Conservation (phyloP, 495 filamentous ascomycete species). For the Xanthoparmelia taractica region DNA sequence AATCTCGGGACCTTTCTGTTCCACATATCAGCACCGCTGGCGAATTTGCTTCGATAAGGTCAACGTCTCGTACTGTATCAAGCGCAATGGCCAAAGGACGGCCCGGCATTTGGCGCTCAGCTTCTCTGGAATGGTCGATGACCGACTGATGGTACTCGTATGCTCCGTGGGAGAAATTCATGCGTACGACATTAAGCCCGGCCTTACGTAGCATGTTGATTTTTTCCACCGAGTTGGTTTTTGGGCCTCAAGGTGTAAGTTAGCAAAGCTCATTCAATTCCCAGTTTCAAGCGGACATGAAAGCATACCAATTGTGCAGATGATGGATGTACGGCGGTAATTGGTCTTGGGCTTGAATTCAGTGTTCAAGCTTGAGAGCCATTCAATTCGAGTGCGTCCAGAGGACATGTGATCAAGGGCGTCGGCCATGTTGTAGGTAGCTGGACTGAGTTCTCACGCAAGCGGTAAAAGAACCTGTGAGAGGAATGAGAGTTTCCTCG, state of each 20-base stretch:
- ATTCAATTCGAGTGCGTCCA: conserved; percentile 80
- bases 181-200: conserved; percentile 96
- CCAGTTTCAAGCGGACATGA: not conserved
- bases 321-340: conserved; percentile 94
- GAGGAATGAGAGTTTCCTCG: not conserved
- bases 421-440: conserved; percentile 44
- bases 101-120: conserved; percentile 64
- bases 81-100: conserved; percentile 94
- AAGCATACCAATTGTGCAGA: conserved; percentile 84
- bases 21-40: conserved; percentile 2
- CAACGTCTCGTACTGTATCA: conserved; percentile 60
- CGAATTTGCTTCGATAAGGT: not conserved
- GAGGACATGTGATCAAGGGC: conserved; percentile 68
- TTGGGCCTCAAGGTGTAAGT: conserved; percentile 53
- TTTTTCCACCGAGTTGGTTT: conserved; percentile 96
- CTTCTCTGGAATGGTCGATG: conserved; percentile 85
- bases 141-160: conserved; percentile 97
- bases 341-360: conserved; percentile 72
- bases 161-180: conserved; percentile 98
- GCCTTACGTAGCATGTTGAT: conserved; percentile 83
- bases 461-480: not conserved
- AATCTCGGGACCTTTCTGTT: conserved; percentile 91
- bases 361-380: conserved; percentile 77
- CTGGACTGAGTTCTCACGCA: conserved; percentile 3
- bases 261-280: conserved; percentile 1